Evolutionary conservation across 1,284 basidiomycete species (phyloP).

Genomic region (Fomitopsis betulina): DNA sequence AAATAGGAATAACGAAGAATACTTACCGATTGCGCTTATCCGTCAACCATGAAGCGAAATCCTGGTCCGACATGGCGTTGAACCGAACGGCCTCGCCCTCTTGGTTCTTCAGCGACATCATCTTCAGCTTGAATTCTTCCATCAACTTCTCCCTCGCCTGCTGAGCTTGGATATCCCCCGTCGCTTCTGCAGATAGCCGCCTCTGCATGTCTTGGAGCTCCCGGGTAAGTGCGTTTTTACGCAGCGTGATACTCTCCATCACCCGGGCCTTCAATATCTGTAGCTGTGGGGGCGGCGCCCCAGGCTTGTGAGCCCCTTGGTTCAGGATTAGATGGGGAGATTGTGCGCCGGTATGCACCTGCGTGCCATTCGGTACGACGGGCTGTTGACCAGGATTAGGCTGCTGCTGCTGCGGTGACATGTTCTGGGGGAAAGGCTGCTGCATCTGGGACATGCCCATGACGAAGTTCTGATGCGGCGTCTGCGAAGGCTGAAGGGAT

Average conservation of each 20-base stretch:
- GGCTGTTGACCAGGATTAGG: not conserved
- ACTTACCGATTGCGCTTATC: not conserved
- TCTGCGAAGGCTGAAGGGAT: slow-evolving; percentile 11
- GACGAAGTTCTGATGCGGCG: not conserved
- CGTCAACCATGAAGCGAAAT: not conserved
- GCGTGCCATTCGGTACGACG: not conserved
- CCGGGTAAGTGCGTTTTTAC: not conserved
- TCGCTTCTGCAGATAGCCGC: not conserved
- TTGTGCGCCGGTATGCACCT: not conserved
- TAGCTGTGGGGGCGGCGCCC: not conserved
- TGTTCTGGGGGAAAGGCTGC: not conserved
- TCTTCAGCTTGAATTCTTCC: slow-evolving; percentile 29
- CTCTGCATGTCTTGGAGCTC: not conserved
- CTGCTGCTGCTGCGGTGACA: slow-evolving; percentile 2
- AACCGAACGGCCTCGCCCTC: not conserved
- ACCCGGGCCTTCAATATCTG: slow-evolving; percentile 7
- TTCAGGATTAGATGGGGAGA: not conserved
- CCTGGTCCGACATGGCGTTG: not conserved
- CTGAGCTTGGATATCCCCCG: not conserved
- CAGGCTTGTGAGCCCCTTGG: slow-evolving; percentile 5
- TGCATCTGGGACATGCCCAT: not conserved
- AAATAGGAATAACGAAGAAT: not conserved
- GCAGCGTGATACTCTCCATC: not conserved
- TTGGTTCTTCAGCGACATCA: slow-evolving; percentile 34
- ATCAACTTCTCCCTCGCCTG: slow-evolving; percentile 26